Conservation (phyloP, 805 yeast genomes). For the Pichia cabralensis region DNA sequence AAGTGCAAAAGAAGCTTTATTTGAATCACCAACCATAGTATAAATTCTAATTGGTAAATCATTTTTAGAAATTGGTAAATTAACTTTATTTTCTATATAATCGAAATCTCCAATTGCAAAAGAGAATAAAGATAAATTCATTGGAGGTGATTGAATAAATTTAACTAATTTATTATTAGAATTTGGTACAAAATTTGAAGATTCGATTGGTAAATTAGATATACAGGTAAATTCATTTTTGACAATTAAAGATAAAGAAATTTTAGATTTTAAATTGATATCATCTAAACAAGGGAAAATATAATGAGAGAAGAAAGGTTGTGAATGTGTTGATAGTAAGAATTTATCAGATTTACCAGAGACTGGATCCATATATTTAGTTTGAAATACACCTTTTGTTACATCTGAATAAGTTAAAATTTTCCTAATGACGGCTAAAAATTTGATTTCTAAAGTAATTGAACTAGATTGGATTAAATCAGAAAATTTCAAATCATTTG, state of each 20-base stretch:
- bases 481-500: conserved; percentile 18
- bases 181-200: conserved; percentile 10
- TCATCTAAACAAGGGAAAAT: conserved; percentile 70
- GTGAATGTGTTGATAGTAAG: conserved; percentile 61
- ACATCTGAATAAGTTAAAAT: conserved; percentile 43
- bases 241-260: conserved; percentile 41
- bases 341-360: conserved; percentile 41
- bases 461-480: conserved; percentile 5
- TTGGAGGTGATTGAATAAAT: conserved; percentile 47
- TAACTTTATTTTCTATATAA: conserved; percentile 29
- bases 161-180: conserved; percentile 24
- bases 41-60: conserved; percentile 42
- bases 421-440: conserved; percentile 41
- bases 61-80: conserved; percentile 13
- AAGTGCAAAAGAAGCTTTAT: conserved; percentile 40
- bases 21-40: conserved; percentile 43
- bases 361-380: conserved; percentile 45
- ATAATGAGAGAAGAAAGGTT: conserved; percentile 52
- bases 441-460: conserved; percentile 25
- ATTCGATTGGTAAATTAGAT: conserved; percentile 35
- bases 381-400: conserved; percentile 60
- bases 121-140: conserved; percentile 56
- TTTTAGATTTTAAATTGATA: conserved; percentile 40
- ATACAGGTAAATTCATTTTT: conserved; percentile 36
- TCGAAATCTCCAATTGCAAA: conserved; percentile 65